These are phyloP conservation scores for Aspergillus sparsus DNA, from an alignment of 495 filamentous ascomycete species.

Conservation along the genomic window DNA sequence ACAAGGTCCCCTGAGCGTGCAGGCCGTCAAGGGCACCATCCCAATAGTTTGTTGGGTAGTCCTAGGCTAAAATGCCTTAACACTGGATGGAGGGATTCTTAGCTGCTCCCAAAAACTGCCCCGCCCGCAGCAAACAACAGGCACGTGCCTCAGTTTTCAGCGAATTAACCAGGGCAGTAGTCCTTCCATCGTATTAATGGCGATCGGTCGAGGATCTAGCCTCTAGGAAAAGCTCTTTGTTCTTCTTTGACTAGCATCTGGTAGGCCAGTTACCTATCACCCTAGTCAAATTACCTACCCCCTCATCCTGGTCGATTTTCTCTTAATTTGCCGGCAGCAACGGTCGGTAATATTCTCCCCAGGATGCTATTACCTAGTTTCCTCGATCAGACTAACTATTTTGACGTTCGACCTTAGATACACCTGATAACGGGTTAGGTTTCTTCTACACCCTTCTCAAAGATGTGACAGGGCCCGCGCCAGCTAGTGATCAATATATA, in stretches of 20 bases:
- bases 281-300: neutral
- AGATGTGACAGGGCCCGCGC: conserved; percentile 5
- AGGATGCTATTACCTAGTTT: too few species aligned
- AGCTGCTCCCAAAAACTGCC: neutral
- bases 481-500: neutral
- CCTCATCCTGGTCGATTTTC: neutral
- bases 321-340: conserved; percentile 5
- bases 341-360: neutral
- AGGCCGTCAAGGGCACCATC: too few species aligned
- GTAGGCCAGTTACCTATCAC: neutral
- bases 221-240: conserved; percentile 5
- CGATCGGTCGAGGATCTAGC: neutral
- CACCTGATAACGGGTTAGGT: neutral
- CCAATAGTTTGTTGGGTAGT: too few species aligned
- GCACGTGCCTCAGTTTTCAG: conserved; percentile 7
- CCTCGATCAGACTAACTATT: neutral
- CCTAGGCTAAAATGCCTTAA: too few species aligned
- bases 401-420: neutral
- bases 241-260: neutral
- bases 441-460: conserved; percentile 1
- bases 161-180: neutral
- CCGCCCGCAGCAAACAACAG: conserved; percentile 13
- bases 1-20: neutral
- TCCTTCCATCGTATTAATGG: neutral
- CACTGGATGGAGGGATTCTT: neutral